A percentile compares a stretch with the other conserved stretches of the same genome.
These are phyloP conservation scores for Keithomyces neogunnii DNA, from an alignment of 2,329 filamentous ascomycete genomes.

Conservation along the genomic window DNA sequence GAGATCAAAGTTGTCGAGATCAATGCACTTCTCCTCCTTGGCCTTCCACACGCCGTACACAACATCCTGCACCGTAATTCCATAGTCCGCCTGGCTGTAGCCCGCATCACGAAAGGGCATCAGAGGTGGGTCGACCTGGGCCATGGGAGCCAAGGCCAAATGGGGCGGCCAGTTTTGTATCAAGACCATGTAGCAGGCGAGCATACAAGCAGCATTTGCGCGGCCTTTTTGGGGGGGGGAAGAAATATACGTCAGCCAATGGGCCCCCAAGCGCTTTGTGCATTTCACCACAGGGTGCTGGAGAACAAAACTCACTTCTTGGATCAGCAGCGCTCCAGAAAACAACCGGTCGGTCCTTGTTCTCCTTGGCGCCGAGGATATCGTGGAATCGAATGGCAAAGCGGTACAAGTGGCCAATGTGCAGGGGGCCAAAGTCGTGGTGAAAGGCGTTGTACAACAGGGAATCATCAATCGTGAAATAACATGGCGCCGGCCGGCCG, in stretches of 20 bases:
- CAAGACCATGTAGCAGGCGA: slow-evolving; percentile 97
- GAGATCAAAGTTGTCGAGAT: slow-evolving; percentile 86
- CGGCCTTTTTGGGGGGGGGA: slow-evolving; percentile 46
- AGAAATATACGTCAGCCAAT: neutral
- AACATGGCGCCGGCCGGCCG: slow-evolving; percentile 57
- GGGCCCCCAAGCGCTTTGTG: neutral
- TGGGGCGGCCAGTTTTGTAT: slow-evolving; percentile 98
- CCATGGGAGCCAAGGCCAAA: slow-evolving; percentile 87
- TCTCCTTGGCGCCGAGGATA: slow-evolving; percentile 82
- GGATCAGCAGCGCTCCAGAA: slow-evolving; percentile 94
- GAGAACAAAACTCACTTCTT: slow-evolving; percentile 55
- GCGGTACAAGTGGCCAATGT: slow-evolving; percentile 94
- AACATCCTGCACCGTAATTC: slow-evolving; percentile 90
- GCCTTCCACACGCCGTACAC: slow-evolving; percentile 99
- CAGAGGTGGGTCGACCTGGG: slow-evolving; percentile 90
- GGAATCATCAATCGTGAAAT: slow-evolving; percentile 89
- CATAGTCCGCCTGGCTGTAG: slow-evolving; percentile 96
- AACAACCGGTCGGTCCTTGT: slow-evolving; percentile 81
- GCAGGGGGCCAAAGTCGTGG: slow-evolving; percentile 93
- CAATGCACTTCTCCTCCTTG: slow-evolving; percentile 89
- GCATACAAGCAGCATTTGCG: slow-evolving; percentile 86
- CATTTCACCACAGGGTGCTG: neutral
- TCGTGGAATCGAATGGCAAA: slow-evolving; percentile 96
- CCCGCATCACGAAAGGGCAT: slow-evolving; percentile 99
- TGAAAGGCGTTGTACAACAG: slow-evolving; percentile 98